Evolutionary conservation across 805 yeast genomes (phyloP).

Genomic region (Wickerhamomyces subpelliculosus): DNA sequence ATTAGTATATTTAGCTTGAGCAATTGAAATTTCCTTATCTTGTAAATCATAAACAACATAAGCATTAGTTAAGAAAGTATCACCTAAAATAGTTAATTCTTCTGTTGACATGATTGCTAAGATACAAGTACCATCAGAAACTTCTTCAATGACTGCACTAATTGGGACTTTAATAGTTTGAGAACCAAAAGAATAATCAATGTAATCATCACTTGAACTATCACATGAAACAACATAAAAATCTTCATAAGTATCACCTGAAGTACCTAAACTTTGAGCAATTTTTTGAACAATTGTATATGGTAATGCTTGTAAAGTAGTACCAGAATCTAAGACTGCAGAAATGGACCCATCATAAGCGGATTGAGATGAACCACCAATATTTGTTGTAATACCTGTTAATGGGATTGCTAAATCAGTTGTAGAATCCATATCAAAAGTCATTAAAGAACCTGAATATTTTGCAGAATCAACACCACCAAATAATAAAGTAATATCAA

Average conservation of each 20-base stretch:
- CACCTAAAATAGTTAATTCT: slow-evolving; percentile 42
- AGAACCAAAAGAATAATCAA: too few relatives aligned
- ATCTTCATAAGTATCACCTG: too few relatives aligned
- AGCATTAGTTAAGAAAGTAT: slow-evolving; percentile 42
- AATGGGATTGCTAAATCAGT: too few relatives aligned
- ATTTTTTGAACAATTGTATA: too few relatives aligned
- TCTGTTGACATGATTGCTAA: slow-evolving; percentile 10
- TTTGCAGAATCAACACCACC: slow-evolving; percentile 68
- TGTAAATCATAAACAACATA: slow-evolving; percentile 52
- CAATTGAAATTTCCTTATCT: slow-evolving; percentile 34
- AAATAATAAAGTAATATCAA: slow-evolving; percentile 51
- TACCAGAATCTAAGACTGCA: slow-evolving; percentile 41
- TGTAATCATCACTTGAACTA: too few relatives aligned
- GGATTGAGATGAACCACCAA: too few relatives aligned
- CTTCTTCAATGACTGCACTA: too few relatives aligned
- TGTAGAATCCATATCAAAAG: too few relatives aligned
- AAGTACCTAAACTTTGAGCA: too few relatives aligned
- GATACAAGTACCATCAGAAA: not conserved
- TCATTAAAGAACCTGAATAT: slow-evolving; percentile 43
- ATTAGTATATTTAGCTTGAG: slow-evolving; percentile 33
- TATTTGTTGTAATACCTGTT: slow-evolving; percentile 24
- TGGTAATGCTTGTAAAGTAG: too few relatives aligned
- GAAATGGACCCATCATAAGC: not conserved
- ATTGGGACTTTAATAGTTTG: too few relatives aligned
- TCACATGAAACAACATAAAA: too few relatives aligned